Conservation (phyloP, 768 basidiomycete genomes). For the Calocera cornea region DNA sequence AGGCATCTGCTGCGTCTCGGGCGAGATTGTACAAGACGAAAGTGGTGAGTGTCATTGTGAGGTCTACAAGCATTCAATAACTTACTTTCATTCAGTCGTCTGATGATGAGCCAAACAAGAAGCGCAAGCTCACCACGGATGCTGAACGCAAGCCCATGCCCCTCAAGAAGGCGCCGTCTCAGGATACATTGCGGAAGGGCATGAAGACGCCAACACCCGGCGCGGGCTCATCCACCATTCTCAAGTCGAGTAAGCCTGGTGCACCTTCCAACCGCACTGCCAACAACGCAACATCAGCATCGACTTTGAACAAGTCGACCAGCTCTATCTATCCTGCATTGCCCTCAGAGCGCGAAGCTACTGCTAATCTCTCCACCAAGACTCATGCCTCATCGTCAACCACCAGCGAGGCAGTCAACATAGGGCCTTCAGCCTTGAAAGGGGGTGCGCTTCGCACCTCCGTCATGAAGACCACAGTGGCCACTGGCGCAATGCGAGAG, state of each 20-base stretch:
- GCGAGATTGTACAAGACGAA: neutral
- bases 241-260: neutral
- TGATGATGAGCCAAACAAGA: conserved; percentile 59
- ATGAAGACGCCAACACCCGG: neutral
- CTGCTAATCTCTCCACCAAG: neutral
- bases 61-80: neutral
- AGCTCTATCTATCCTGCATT: neutral
- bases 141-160: conserved; percentile 41
- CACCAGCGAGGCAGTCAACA: neutral
- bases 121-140: conserved; percentile 47
- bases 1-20: conserved; percentile 19
- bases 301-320: conserved; percentile 9
- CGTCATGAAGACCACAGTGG: neutral
- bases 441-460: neutral
- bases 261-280: conserved; percentile 4
- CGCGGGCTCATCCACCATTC: neutral
- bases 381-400: neutral
- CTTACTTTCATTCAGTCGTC: neutral
- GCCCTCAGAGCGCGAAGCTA: no score
- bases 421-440: neutral
- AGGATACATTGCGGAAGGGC: conserved; percentile 26
- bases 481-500: neutral
- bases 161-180: conserved; percentile 46
- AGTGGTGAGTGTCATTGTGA: neutral
- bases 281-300: conserved; percentile 1